Evolutionary conservation across 768 basidiomycete species (phyloP), one percentile per base, ranked within the genome.

Genomic region (Mrakia hoshinonis): DNA sequence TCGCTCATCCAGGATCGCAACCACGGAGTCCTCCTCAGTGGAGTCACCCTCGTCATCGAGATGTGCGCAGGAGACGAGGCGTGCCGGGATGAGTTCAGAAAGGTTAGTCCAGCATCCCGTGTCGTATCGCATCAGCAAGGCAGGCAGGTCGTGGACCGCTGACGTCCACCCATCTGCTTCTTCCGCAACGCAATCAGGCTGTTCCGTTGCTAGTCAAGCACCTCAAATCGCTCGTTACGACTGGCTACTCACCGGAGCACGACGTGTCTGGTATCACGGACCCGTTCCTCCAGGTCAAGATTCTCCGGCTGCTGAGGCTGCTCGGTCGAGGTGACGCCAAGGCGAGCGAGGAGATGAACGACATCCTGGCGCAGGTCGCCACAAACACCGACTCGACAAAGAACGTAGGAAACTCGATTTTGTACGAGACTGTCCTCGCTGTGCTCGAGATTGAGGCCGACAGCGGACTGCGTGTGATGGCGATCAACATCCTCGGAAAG

Each of bases 191-290:
- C 29, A 3, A 10, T 15, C 72, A 95, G 92, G 90, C 90, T 58
- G 93, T 97, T 3, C 90, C 92, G 1, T 82, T 94, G 12, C 88
- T 99, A 31, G 95, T 98, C 67, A 88, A 92, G 74, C 92, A 96
- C 76, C 84, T 99, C 75, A 98, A 98, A 79, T 89, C 92, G 1
- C 82, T 98, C 71, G 91, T 91, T 51, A 93, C 95, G 0, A 96
- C 94, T 4, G 95, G 95, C 11, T 97, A 96, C 80, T 95, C 92
- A 76, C 94, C 96, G 29, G 96, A 98, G 79, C 96, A 98, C 77
- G 96, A 99, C 75, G 96, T 99, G 12, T 92, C 92, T n/a, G 96
- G 96, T 47, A 96, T 99, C 80, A 97, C 96, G 20, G 93, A 79
- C 55, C 79, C 79, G 26, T 79, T 79, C 76, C 72, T 79, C 0